These are phyloP conservation scores for Neopestalotiopsis sp. DNA, from an alignment of 2,329 filamentous ascomycete genomes.

Conservation along the genomic window DNA sequence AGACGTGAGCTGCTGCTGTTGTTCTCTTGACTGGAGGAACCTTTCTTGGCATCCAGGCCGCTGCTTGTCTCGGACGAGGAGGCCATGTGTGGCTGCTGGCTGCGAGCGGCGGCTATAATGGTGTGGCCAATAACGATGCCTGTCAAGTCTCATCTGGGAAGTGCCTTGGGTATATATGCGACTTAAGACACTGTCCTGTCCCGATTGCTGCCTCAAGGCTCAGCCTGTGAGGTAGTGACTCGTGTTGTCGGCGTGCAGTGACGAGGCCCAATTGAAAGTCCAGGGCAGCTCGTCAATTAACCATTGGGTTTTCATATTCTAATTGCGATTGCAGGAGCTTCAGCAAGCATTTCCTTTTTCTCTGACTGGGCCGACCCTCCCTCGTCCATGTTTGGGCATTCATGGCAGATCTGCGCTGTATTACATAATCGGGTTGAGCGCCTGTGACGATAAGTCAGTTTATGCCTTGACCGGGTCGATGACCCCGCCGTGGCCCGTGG, in stretches of 20 bases:
- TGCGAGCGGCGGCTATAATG: constrained; percentile 4
- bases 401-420: background rate
- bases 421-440: constrained; percentile 15
- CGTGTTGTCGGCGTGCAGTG: background rate
- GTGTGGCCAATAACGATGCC: constrained; percentile 9
- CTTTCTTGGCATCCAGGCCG: background rate
- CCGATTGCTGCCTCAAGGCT: background rate
- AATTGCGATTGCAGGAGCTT: background rate
- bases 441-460: constrained; percentile 1
- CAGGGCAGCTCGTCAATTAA: background rate
- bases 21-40: background rate
- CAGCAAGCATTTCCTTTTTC: background rate
- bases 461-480: constrained; percentile 17
- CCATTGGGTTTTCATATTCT: no score
- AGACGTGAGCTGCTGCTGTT: constrained; percentile 19
- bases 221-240: background rate
- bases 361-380: constrained; percentile 2
- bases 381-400: constrained; percentile 5
- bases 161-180: background rate
- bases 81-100: background rate
- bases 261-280: background rate
- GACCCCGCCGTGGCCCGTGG: constrained; percentile 13
- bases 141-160: constrained; percentile 15
- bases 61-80: background rate
- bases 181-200: background rate